Conservation (phyloP, 2,329 filamentous ascomycete species). For the Ascochyta clinopodiicola region DNA sequence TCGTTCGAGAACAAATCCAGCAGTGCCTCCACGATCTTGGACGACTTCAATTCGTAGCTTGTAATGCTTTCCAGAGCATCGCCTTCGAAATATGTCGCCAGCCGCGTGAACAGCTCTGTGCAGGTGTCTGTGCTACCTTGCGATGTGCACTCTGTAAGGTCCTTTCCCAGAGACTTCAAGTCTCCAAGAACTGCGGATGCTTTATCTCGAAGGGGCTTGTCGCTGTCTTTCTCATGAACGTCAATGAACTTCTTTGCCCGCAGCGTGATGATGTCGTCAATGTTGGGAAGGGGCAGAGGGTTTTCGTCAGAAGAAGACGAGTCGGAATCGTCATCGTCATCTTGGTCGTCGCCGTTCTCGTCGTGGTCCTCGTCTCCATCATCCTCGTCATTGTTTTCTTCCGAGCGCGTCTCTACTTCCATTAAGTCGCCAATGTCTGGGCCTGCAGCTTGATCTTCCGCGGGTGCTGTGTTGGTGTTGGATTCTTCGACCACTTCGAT, state of each 20-base stretch:
- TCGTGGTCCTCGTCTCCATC: conserved; percentile 62
- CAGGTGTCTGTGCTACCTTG: conserved; percentile 56
- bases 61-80: conserved; percentile 93
- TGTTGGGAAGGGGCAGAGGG: conserved; percentile 51
- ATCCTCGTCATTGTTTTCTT: conserved; percentile 57
- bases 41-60: conserved; percentile 90
- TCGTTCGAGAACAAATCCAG: conserved; percentile 81
- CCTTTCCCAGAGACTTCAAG: conserved; percentile 72
- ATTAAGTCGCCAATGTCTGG: conserved; percentile 60
- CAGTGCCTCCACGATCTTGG: conserved; percentile 84
- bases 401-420: conserved; percentile 60
- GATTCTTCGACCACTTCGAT: conserved; percentile 34
- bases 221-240: conserved; percentile 78
- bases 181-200: conserved; percentile 77
- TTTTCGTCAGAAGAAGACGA: conserved; percentile 59
- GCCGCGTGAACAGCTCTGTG: conserved; percentile 70
- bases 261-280: conserved; percentile 75
- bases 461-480: conserved; percentile 29
- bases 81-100: conserved; percentile 85
- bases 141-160: conserved; percentile 76
- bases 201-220: conserved; percentile 77
- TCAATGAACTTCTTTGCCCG: conserved; percentile 85
- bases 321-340: conserved; percentile 69
- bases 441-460: conserved; percentile 44
- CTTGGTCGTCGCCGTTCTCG: conserved; percentile 59